Evolutionary conservation across 129 eudicot genomes (phyloP), one percentile per base, ranked within the genome.

Genomic region (Oenanthe sinensis): DNA sequence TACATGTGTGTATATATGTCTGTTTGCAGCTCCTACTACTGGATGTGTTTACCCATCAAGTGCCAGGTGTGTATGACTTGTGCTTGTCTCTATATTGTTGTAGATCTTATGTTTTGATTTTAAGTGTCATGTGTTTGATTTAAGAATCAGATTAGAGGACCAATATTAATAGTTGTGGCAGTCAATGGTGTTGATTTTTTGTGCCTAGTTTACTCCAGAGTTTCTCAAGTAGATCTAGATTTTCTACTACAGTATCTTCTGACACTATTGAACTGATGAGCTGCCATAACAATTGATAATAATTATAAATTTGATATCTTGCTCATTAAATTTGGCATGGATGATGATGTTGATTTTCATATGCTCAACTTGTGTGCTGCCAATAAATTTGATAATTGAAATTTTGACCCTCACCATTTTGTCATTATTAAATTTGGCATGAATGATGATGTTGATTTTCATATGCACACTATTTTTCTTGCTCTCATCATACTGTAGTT

Each of bases 31-130:
- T 33, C 87, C 81, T 63, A 71, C 83, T 81, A 78, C 91, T 85
- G 79, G 81, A 33, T 91, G 97, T 83, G 83, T 82, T 74, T 90
- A 74, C 71, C 90, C 96, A 79, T 79, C 91, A 75, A 82, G 89
- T 83, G 83, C 88, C 44, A 84, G 98, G 97, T 36, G 20, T 94
- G 71, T 79, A 83, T 26, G 71, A 42, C 54, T 74, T 22, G 9
- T 33, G 11, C 10, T 43, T 43, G 71, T 11, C 3, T 65, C 20
- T 65, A 4, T 26, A 63, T 24, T 63, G 39, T 26, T 4, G 4
- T 26, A 26, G 42, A 67, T 67, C 52, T 24, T 24, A 33, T 60
- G 68, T 58, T 22, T 58, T 50, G 22, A 50, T 50, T 1, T 50
- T 5, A 39, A 39, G 42, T 39, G 42, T 39, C 42, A 39, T 3